Conservation (phyloP, 2,329 filamentous ascomycete species). For the Exophiala lecanii-corni region DNA sequence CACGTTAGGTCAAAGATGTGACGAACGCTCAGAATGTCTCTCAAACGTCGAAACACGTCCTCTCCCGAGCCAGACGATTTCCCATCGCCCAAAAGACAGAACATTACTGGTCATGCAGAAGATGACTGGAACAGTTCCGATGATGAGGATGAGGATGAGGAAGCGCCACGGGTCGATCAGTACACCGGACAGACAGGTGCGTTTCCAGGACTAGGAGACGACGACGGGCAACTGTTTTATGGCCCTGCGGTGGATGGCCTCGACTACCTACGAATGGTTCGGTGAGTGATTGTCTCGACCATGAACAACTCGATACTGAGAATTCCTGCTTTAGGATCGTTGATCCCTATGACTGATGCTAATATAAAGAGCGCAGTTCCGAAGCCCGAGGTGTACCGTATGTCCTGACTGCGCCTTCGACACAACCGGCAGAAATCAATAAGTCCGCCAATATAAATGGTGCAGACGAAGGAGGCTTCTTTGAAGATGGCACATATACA, state of each 20-base stretch:
- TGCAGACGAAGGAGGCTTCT: conserved; percentile 50
- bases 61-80: conserved; percentile 23
- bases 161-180: conserved; percentile 51
- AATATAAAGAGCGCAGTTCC: conserved; percentile 48
- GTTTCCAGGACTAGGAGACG: conserved; percentile 58
- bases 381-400: conserved; percentile 72
- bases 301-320: conserved; percentile 20
- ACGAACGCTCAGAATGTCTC: conserved; percentile 33
- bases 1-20: no score
- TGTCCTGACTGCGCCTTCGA: conserved; percentile 56
- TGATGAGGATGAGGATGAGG: conserved; percentile 26
- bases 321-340: conserved; percentile 1
- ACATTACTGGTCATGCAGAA: conserved; percentile 8
- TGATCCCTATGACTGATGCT: conserved; percentile 6
- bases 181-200: conserved; percentile 69
- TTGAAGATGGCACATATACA: conserved; percentile 74
- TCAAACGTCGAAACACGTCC: conserved; percentile 27
- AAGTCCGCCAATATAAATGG: not conserved
- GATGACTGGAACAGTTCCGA: conserved; percentile 30
- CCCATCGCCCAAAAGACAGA: conserved; percentile 15
- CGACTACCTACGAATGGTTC: conserved; percentile 65
- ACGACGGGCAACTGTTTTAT: conserved; percentile 55
- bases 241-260: conserved; percentile 65
- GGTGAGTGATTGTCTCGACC: conserved; percentile 49
- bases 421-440: conserved; percentile 18